Base-by-base conservation (phyloP, 495 filamentous ascomycete genomes). In the Hapsidospora chrysogenum region DNA sequence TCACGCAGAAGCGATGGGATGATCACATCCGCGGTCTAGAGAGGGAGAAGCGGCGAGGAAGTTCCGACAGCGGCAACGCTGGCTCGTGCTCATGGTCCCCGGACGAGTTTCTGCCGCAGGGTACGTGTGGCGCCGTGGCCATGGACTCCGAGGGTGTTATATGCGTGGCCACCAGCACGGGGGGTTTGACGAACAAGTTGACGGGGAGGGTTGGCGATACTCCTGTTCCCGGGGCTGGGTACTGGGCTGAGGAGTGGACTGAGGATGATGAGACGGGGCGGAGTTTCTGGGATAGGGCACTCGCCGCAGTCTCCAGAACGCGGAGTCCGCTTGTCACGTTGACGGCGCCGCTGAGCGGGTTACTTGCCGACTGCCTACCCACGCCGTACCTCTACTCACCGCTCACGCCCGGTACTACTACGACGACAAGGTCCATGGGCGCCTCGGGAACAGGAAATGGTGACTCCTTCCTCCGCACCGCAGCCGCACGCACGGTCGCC, bases 401-500 rank as follows among this genome's bases (percentile, higher is more conserved):
- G 1, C 6, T 38, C 29, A n/a, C 59, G 15, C 34, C 31, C 25
- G 44, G 33, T 39, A 43, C 30, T 8, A 7, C 48, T 21, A 37
- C 30, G n/a, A 55, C 49, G 4, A 68, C 58, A 4, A 50, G 72
- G 13, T 74, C 74, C 0, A 61, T 86, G 4, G 85, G 72, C 6
- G 57, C 89, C 21, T 89, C 82, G 0, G 85, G 85, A 1, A 92
- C 85, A 0, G 85, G 85, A 3, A 92, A 93, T 41, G 85, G 85
- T 1, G 86, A 94, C 47, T 83, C 83, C 1, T 94, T 92, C 48
- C 66, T 93, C 2, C 74, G 82, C 1, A 55, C 70, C 13, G 65
- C 64, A n/a, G 84, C 84, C 2, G 72, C 65, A 3, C 68, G 78
- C 4, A 84, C 81, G 6, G 72, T 74, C 2, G 77, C 71, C 9